phyloP scores from a whole-genome alignment of 106 monocot species.

The Acorus calamus region DNA sequence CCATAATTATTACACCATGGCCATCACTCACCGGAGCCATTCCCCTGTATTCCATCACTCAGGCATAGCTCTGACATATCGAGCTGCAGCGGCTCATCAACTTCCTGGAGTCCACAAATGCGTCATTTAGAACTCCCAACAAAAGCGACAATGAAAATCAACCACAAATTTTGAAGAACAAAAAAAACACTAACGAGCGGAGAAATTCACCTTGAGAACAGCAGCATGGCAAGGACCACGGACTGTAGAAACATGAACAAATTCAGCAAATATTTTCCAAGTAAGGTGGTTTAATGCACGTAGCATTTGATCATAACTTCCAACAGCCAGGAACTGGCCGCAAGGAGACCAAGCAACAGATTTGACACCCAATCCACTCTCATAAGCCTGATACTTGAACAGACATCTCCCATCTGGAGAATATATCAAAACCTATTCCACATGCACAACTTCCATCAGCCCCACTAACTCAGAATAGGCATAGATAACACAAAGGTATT shows the following conservation, averaged over 20 bases:
- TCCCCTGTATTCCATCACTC: slow-evolving; percentile 47
- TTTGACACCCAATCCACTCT: slow-evolving; percentile 95
- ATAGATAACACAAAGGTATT: no score
- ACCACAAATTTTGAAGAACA: not conserved
- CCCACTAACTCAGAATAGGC: no score
- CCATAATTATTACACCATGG: not conserved
- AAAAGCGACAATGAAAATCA: slow-evolving; percentile 1
- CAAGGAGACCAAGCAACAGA: slow-evolving; percentile 91
- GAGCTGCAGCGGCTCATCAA: slow-evolving; percentile 73
- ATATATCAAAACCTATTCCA: slow-evolving; percentile 86
- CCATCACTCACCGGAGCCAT: slow-evolving; percentile 35
- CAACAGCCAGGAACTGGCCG: slow-evolving; percentile 92
- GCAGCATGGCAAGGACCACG: slow-evolving; percentile 62
- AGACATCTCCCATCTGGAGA: slow-evolving; percentile 98
- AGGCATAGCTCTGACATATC: slow-evolving; percentile 72
- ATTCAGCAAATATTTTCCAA: slow-evolving; percentile 92
- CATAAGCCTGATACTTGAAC: slow-evolving; percentile 93
- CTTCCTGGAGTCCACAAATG: slow-evolving; percentile 45
- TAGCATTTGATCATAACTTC: slow-evolving; percentile 89
- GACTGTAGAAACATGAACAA: slow-evolving; percentile 46
- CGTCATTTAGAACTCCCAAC: not conserved
- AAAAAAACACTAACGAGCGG: not conserved
- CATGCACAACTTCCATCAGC: slow-evolving; percentile 12
- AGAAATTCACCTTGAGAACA: slow-evolving; percentile 49
- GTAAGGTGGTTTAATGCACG: slow-evolving; percentile 78